These are phyloP conservation scores for Carex kokanica DNA, from an alignment of 176 grass and related monocot genomes.

Conservation along the genomic window DNA sequence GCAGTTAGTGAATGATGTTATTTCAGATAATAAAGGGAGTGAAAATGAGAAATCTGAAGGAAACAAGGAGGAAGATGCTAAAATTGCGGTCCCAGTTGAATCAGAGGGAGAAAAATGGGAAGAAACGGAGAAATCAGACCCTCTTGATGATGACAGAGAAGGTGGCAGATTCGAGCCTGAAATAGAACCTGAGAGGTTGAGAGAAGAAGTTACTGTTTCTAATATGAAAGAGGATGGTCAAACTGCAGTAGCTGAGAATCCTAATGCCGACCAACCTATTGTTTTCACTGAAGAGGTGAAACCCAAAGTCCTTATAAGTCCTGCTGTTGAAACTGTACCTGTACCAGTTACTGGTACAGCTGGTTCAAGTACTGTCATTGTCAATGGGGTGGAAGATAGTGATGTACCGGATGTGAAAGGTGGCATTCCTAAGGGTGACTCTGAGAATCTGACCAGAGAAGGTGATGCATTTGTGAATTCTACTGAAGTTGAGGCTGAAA, in stretches of 20 bases:
- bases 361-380: conserved; percentile 13
- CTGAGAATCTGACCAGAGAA: conserved; percentile 13
- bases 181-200: neutral
- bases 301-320: conserved; percentile 32
- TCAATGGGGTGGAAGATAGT: conserved; percentile 16
- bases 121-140: neutral
- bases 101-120: neutral
- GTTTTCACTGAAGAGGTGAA: conserved; percentile 29
- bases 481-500: conserved; percentile 1
- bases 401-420: conserved; percentile 8
- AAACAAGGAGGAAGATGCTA: neutral
- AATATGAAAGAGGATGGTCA: conserved; percentile 25
- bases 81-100: neutral
- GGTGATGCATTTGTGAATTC: neutral
- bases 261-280: neutral
- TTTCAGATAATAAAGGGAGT: neutral
- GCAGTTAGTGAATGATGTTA: conserved; percentile 11
- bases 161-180: neutral
- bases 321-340: conserved; percentile 24
- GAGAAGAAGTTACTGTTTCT: conserved; percentile 17
- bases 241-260: neutral
- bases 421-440: conserved; percentile 14
- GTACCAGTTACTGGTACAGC: conserved; percentile 9
- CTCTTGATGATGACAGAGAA: neutral
- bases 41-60: neutral